phyloP scores from a whole-genome alignment of 2,329 filamentous ascomycete genomes.

The Hansfordia pulvinata region DNA sequence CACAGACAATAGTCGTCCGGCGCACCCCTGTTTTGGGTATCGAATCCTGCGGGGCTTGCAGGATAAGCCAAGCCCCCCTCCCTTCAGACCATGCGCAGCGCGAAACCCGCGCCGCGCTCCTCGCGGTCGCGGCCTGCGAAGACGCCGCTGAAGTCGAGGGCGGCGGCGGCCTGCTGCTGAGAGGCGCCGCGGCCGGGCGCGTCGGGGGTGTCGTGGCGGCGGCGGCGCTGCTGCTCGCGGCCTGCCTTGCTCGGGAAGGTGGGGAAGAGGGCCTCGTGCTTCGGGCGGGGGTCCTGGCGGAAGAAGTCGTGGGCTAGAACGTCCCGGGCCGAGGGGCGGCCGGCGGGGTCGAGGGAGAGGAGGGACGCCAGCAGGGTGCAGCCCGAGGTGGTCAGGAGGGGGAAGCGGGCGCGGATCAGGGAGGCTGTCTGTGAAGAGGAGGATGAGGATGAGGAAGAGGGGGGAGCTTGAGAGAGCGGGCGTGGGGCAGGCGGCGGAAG shows the following conservation, averaged over 20 bases:
- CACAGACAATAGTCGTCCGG: too few species aligned
- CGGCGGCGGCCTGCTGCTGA: slow-evolving; percentile 48
- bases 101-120: slow-evolving; percentile 52
- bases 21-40: too few species aligned
- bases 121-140: slow-evolving; percentile 54
- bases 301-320: slow-evolving; percentile 79
- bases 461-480: slow-evolving; percentile 48
- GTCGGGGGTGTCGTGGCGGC: slow-evolving; percentile 59
- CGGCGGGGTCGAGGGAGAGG: slow-evolving; percentile 60
- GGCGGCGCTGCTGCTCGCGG: slow-evolving; percentile 64
- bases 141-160: slow-evolving; percentile 56
- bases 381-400: slow-evolving; percentile 66
- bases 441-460: too few species aligned
- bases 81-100: slow-evolving; percentile 49
- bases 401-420: slow-evolving; percentile 64
- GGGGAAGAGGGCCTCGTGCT: slow-evolving; percentile 84
- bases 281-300: slow-evolving; percentile 75
- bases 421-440: slow-evolving; percentile 25
- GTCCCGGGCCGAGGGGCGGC: slow-evolving; percentile 56
- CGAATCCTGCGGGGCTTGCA: too few species aligned
- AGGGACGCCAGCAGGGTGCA: slow-evolving; percentile 54
- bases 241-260: slow-evolving; percentile 94
- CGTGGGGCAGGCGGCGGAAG: slow-evolving; percentile 80
- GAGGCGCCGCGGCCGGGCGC: slow-evolving; percentile 72
- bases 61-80: too few species aligned